Conservation (phyloP, 176 grass and related monocot species). For the Rhynchospora tenuis region DNA sequence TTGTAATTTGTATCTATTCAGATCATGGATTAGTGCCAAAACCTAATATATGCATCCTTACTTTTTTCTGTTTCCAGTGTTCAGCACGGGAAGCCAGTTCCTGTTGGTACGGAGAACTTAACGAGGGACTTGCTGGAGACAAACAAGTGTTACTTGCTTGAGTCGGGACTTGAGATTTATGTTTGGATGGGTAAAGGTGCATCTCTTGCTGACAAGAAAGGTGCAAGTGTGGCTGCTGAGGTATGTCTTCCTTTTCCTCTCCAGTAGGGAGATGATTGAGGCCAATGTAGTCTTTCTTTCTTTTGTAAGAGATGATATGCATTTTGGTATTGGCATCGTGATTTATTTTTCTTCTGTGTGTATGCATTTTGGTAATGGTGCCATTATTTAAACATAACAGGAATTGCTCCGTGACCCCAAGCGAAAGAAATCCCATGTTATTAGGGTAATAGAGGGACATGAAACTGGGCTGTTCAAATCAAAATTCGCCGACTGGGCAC, state of each 20-base stretch:
- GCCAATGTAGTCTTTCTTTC: neutral
- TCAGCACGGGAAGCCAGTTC: slow-evolving; percentile 53
- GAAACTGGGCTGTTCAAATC: slow-evolving; percentile 72
- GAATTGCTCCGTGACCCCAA: slow-evolving; percentile 57
- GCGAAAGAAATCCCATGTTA: slow-evolving; percentile 48
- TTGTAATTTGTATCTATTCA: neutral
- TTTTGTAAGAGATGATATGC: neutral
- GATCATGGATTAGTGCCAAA: neutral
- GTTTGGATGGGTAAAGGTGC: slow-evolving; percentile 90
- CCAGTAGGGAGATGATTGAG: neutral
- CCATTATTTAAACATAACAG: slow-evolving; percentile 29
- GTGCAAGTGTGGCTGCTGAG: slow-evolving; percentile 66
- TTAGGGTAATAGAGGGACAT: slow-evolving; percentile 68
- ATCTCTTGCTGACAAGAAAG: slow-evolving; percentile 71
- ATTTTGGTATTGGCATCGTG: neutral
- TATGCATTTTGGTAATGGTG: neutral
- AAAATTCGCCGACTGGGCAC: slow-evolving; percentile 65
- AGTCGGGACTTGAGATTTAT: slow-evolving; percentile 61
- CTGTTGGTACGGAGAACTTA: slow-evolving; percentile 56
- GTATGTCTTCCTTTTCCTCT: slow-evolving; percentile 30
- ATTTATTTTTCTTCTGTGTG: no score
- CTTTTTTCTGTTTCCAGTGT: slow-evolving; percentile 41
- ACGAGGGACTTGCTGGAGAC: slow-evolving; percentile 59
- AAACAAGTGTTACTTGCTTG: slow-evolving; percentile 87
- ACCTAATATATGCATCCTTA: neutral